Conservation (phyloP, 345 rosid species). For the Carallia pectinifolia region DNA sequence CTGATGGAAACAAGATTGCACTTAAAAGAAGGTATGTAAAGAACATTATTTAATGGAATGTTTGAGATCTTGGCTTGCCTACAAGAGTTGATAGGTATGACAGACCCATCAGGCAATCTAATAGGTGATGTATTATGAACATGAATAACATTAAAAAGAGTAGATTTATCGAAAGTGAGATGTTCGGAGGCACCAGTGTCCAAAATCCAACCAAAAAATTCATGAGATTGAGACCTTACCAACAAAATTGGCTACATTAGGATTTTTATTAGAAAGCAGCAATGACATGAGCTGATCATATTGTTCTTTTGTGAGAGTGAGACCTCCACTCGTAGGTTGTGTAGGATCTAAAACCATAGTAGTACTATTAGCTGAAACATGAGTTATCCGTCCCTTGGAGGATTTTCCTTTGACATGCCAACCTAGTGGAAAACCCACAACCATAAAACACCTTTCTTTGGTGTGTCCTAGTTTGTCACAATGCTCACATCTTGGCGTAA, state of each 20-base stretch:
- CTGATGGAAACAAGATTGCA: neutral
- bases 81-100: neutral
- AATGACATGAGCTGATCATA: neutral
- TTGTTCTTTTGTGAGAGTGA: conserved; percentile 2
- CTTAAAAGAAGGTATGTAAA: neutral
- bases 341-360: neutral
- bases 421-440: neutral
- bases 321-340: neutral
- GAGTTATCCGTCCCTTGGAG: neutral
- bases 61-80: neutral
- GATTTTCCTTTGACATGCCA: neutral
- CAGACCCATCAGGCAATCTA: neutral
- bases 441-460: neutral
- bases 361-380: neutral
- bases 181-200: neutral
- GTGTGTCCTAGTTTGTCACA: neutral
- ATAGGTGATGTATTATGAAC: neutral
- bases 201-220: neutral
- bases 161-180: neutral
- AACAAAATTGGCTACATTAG: neutral
- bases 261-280: neutral
- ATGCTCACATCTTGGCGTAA: neutral
- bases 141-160: neutral
- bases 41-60: neutral
- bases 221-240: neutral